Conservation (phyloP, 345 rosid species). For the Noccaea bulbosa region DNA sequence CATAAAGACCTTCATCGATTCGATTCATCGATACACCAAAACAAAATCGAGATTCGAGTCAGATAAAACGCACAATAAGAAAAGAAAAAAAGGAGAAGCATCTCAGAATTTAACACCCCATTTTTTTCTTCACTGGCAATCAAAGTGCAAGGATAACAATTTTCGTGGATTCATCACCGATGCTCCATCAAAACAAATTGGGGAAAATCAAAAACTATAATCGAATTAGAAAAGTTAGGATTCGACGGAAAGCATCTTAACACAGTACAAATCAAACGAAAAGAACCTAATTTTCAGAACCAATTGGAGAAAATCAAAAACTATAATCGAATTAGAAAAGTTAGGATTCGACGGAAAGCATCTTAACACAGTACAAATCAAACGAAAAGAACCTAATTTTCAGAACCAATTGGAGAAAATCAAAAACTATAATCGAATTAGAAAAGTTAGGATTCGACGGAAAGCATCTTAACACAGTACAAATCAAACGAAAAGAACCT, state of each 20-base stretch:
- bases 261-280: no score
- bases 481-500: not conserved
- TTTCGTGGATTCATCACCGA: slow-evolving; percentile 52
- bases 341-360: no score
- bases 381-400: no score
- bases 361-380: no score
- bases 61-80: not conserved
- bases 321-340: no score
- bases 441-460: no score
- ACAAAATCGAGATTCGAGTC: not conserved
- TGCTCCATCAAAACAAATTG: slow-evolving; percentile 29
- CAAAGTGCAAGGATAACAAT: slow-evolving; percentile 79
- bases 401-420: no score
- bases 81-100: slow-evolving; percentile 3
- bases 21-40: not conserved
- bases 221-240: no score
- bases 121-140: slow-evolving; percentile 59
- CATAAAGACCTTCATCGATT: slow-evolving; percentile 39
- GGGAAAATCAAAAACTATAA: slow-evolving; percentile 28
- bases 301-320: no score
- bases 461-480: no score
- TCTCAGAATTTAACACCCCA: slow-evolving; percentile 51
- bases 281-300: no score
- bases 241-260: no score
- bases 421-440: slow-evolving; percentile 39